These are phyloP conservation scores for Avena insularis DNA, from an alignment of 176 grass and related monocot genomes.

Conservation along the genomic window DNA sequence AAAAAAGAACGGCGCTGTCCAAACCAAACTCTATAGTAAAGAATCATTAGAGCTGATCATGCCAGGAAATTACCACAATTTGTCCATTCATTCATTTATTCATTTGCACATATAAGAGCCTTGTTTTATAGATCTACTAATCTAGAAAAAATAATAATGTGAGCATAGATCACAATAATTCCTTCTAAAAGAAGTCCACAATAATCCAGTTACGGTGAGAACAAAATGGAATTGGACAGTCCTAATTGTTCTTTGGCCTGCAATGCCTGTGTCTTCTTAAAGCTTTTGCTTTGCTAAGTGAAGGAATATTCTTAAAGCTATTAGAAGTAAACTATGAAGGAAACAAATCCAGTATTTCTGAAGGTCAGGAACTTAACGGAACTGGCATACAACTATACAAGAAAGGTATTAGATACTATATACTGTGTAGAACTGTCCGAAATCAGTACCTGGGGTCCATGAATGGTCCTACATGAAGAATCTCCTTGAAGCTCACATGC, in stretches of 20 bases:
- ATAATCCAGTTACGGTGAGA: not conserved
- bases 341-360: not conserved
- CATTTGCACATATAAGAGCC: not conserved
- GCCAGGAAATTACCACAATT: not conserved
- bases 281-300: not conserved
- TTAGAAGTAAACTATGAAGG: conserved; percentile 7
- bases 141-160: not conserved
- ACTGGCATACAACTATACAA: not conserved
- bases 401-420: not conserved
- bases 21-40: conserved; percentile 11
- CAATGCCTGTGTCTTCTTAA: not conserved
- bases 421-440: not conserved
- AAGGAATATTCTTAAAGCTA: not conserved
- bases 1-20: not conserved
- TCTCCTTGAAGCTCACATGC: conserved; percentile 66
- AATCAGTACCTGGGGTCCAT: conserved; percentile 70
- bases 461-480: conserved; percentile 63
- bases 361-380: not conserved
- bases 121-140: conserved; percentile 20
- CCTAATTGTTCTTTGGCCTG: not conserved
- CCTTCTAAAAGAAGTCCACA: not conserved
- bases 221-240: not conserved
- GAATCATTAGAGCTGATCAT: not conserved
- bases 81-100: not conserved
- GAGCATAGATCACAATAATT: not conserved